Percentiles rank a stretch among this genome's conserved stretches.
phyloP scores from a whole-genome alignment of 768 basidiomycete genomes.

The Termitomyces bulborhizus region DNA sequence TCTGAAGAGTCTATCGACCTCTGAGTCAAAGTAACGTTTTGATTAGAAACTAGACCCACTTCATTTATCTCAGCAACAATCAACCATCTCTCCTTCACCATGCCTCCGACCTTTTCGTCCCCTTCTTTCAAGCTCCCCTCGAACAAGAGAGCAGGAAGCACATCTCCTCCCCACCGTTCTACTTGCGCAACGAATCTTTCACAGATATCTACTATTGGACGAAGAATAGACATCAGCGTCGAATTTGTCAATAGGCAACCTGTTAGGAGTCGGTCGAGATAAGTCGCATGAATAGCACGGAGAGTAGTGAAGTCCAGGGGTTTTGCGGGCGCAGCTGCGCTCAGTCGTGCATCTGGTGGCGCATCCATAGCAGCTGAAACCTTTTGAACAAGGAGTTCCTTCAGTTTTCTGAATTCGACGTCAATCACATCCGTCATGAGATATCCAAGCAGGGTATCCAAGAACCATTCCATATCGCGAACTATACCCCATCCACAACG shows the following conservation, averaged over 20 bases:
- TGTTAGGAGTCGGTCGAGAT: constrained; percentile 71
- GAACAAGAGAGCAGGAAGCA: constrained; percentile 75
- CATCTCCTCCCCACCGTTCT: constrained; percentile 90
- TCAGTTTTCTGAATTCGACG: constrained; percentile 70
- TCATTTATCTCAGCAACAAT: constrained; percentile 74
- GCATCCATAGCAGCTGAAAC: constrained; percentile 6
- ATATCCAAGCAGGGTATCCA: constrained; percentile 78
- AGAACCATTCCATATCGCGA: constrained; percentile 86
- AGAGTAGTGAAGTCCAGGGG: constrained; percentile 83
- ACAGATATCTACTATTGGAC: constrained; percentile 74
- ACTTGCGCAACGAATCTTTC: constrained; percentile 84
- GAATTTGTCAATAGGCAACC: constrained; percentile 75
- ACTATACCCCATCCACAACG: constrained; percentile 85
- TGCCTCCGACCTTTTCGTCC: constrained; percentile 55
- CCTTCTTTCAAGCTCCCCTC: constrained; percentile 68
- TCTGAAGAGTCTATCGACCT: constrained; percentile 51
- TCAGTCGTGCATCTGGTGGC: constrained; percentile 5
- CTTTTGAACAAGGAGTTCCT: constrained; percentile 43
- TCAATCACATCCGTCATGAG: constrained; percentile 90
- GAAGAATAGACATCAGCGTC: constrained; percentile 53
- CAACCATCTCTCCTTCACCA: constrained; percentile 65
- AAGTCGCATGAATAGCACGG: constrained; percentile 74
- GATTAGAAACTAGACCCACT: constrained; percentile 34
- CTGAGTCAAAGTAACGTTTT: background rate
- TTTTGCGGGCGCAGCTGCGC: constrained; percentile 23